Evolutionary conservation across 1,284 basidiomycete species (phyloP), one percentile per base, ranked within the genome.

Genomic region (Apiotrichum veenhuisii): DNA sequence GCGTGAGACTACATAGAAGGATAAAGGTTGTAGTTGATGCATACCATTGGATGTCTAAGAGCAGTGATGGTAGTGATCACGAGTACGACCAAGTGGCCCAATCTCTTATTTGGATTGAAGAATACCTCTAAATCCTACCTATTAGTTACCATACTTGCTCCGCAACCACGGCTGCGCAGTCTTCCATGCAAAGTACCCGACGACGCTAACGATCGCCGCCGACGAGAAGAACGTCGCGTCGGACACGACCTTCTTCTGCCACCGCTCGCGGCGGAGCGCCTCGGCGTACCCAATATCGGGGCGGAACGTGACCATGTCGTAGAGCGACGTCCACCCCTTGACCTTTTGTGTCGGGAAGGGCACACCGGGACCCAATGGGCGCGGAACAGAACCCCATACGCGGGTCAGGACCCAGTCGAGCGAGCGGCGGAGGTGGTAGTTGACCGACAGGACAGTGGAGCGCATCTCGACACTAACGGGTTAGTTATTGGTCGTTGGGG

Each of bases 271-370:
- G 46, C 73, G 55, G 41, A 74, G 57, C 8, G 76, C 77, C 54
- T 77, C 76, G 9, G 86, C 85, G 73, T 98, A 98, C 69, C 87
- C 87, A 63, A 97, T 84, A 75, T 97, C 94, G 44, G 91, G 90
- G 40, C 92, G 84, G 80, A 98, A 98, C 38, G 95, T 97, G 63
- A 96, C 89, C 92, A 98, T 95, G 34, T 89, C 89, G 76, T 98
- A 98, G 52, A 96, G 81, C 50, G 91, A 89, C 56, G 91, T 82
- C 95, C 95, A 98, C 36, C 88, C 89, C 57, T 76, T 75, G 38
- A 86, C 84, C 53, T 80, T 74, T 51, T 74, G 62, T n/a, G 69
- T 74, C 1, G 74, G 75, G 70, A 77, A 78, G 11, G 72, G 70
- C 20, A 65, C 60, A 41, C 64, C 62, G 5, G 72, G 81, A 1